phyloP scores from a whole-genome alignment of 352 stramenopile genomes.

The Blastocystis sp. region DNA sequence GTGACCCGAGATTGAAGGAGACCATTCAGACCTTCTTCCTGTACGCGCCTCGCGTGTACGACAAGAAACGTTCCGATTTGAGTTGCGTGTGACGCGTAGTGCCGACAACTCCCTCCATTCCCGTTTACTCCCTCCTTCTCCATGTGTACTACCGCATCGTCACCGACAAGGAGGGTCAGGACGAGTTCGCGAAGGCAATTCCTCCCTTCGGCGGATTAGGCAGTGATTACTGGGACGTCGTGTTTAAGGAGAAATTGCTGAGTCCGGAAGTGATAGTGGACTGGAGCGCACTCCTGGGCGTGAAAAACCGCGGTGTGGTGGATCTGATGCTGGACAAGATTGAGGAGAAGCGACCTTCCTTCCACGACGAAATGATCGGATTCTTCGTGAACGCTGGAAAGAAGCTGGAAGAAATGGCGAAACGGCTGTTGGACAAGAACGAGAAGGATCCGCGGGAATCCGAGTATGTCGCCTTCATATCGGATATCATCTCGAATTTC shows the following conservation, averaged over 20 bases:
- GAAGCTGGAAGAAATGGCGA: slow-evolving; percentile 59
- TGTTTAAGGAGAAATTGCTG: slow-evolving; percentile 26
- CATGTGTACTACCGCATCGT: slow-evolving; percentile 57
- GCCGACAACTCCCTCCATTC: background rate
- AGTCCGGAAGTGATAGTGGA: slow-evolving; percentile 8
- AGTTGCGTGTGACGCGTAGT: background rate
- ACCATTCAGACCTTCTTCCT: slow-evolving; percentile 63
- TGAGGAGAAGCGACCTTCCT: background rate
- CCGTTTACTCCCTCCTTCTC: slow-evolving; percentile 39
- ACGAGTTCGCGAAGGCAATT: slow-evolving; percentile 50
- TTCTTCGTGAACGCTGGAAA: background rate
- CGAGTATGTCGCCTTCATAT: slow-evolving; percentile 34
- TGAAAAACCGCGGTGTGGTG: slow-evolving; percentile 15
- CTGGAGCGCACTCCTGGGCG: slow-evolving; percentile 7
- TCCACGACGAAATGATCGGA: slow-evolving; percentile 66
- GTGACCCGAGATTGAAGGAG: slow-evolving; percentile 20
- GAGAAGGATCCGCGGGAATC: background rate
- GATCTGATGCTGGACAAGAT: slow-evolving; percentile 10
- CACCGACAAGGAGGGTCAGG: slow-evolving; percentile 19
- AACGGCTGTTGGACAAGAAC: slow-evolving; percentile 4
- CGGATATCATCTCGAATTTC: slow-evolving; percentile 8
- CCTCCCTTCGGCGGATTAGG: slow-evolving; percentile 53
- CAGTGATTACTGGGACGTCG: slow-evolving; percentile 1
- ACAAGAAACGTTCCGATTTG: background rate
- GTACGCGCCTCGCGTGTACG: slow-evolving; percentile 57